Base-by-base conservation (phyloP, 495 filamentous ascomycete species). In the Aspergillus bridgeri region DNA sequence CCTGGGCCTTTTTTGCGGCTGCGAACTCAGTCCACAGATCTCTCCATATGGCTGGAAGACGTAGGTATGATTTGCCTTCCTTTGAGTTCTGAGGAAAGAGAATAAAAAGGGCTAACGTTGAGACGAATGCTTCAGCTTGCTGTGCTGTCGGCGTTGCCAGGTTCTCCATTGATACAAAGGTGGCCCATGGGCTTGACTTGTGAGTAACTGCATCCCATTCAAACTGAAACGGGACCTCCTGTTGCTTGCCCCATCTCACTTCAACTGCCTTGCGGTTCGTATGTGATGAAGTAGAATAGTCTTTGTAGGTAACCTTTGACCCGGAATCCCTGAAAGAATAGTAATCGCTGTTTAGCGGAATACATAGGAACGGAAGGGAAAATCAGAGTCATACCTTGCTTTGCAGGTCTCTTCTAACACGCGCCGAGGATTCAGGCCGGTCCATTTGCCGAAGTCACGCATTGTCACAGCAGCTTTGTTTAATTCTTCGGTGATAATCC, bases 391-490 rank as follows among this genome's bases (percentile, higher is more conserved):
- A 68, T 75, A 88, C 88, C 89, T 88, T 57, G 91, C 83, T 61
- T 87, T 88, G 68, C 91, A 96, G 46, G 90, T 83, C 71, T 97
- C 94, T 64, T 97, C 91, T 17, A 98, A 71, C 43, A 89, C 80
- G 54, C 86, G 79, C 43, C 83, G 80, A 19, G 90, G 90, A 60
- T 71, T 87, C 15, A 93, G 60, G 33, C 90, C 88, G 17, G 76
- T 82, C 77, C 80, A 86, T 67, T 89, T 88, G 17, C 91, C 92
- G 81, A 98, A 97, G 59, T 96, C 85, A 51, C 91, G 75, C 51
- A 95, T 80, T 3, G 66, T 81, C 6, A 90, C 72, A 17, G 65
- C 48, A 6, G 63, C 57, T 23, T 65, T 65, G 49, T 64, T 63
- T n/a, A 65, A 20, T 42, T 61, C 63, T 38, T 69, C 63, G 0